Base-by-base conservation (phyloP, 1,284 basidiomycete genomes). In the Ustilago shanxiensis region DNA sequence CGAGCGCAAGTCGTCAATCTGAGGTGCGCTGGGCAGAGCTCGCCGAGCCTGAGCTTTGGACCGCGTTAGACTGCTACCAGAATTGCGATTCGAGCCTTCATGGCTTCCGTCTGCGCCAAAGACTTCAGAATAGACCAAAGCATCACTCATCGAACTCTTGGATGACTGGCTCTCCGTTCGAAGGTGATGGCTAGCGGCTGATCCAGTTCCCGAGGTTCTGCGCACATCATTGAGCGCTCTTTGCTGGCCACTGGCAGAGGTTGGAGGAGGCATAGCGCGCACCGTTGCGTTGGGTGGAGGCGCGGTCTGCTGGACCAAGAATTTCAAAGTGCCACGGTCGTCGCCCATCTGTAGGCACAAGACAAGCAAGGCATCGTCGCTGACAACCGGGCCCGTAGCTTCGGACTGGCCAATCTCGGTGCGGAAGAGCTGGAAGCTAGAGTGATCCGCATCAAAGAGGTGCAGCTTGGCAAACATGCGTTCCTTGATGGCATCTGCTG, bases 271-370 rank as follows among this genome's bases (percentile, higher is more conserved):
- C 70, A 81, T 58, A 26, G 77, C 72, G 39, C 74, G 66, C 10
- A 60, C 63, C 7, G 61, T 72, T 9, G 76, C 50, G 24, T 79
- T 66, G 41, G 62, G 29, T 5, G 77, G 61, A 5, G 79, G 77
- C 11, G 71, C 72, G 7, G 64, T 75, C 44, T 81, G 71, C 45
- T 81, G 70, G 16, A 86, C 75, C 47, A 83, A 66, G 51, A 86
- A 86, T 57, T 86, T 86, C 67, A 86, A 73, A 1, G 78, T 82
- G 66, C 84, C 84, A 24, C 75, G 80, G 44, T 85, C 80, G 57
- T 86, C 84, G 41, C 84, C 84, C 55, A 81, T 63, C 64, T 83
- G 78, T n/a, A 83, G 71, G 37, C 84, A 86, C 13, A 85, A 58
- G 8, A 82, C 82, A 22, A 85, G 75, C 29, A 86, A 72, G 8